Conservation (phyloP, 1,139 yeast species). For the Saccharomycopsis hybrid region DNA sequence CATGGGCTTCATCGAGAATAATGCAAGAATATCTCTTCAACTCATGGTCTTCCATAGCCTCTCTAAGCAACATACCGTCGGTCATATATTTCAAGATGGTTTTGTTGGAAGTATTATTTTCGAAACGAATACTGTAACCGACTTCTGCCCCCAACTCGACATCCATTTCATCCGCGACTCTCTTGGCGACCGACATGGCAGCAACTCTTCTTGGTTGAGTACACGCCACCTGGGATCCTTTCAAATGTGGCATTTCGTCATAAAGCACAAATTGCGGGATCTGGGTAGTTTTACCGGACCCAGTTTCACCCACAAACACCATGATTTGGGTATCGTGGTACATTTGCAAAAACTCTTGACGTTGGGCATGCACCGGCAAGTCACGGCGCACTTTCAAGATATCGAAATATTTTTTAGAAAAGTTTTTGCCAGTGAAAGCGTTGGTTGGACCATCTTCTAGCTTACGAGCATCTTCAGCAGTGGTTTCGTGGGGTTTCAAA, state of each 20-base stretch:
- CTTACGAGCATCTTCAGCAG: constrained; percentile 59
- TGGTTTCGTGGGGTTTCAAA: constrained; percentile 58
- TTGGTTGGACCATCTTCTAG: constrained; percentile 61
- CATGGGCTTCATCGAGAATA: constrained; percentile 97
- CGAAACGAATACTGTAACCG: constrained; percentile 91
- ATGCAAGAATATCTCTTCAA: constrained; percentile 78
- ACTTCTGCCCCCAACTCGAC: constrained; percentile 87
- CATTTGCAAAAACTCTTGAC: constrained; percentile 76
- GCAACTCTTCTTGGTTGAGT: constrained; percentile 98
- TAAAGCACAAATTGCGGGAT: constrained; percentile 92
- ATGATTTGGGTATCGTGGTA: constrained; percentile 87
- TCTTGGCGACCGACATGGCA: constrained; percentile 93
- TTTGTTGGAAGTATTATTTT: constrained; percentile 72
- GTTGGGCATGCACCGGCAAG: constrained; percentile 89
- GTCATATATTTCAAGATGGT: constrained; percentile 95
- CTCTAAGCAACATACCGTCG: constrained; percentile 96
- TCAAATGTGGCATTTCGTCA: constrained; percentile 83
- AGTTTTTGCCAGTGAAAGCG: constrained; percentile 69
- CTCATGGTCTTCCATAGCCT: constrained; percentile 95
- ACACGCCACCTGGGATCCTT: constrained; percentile 83
- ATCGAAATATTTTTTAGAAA: constrained; percentile 62
- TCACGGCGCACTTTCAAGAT: constrained; percentile 76
- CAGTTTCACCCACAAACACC: constrained; percentile 99
- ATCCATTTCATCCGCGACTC: constrained; percentile 96
- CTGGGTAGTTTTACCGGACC: constrained; percentile 97